Conservation (phyloP, 2,329 filamentous ascomycete species). For the Colletotrichum euphorbiae region DNA sequence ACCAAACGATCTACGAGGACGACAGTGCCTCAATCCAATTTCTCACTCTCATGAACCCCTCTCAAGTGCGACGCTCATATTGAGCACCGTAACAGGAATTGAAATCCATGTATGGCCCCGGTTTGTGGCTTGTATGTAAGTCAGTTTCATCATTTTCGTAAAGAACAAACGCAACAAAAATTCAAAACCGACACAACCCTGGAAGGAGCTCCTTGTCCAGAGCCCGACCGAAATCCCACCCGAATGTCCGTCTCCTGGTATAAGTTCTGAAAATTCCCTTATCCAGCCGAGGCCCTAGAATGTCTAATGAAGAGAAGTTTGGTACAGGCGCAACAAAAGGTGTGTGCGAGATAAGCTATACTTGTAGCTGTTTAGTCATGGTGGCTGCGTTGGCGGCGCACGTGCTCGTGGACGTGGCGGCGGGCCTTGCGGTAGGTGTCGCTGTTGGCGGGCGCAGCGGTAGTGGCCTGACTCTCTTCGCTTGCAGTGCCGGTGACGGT, state of each 20-base stretch:
- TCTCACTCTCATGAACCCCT: conserved; percentile 11
- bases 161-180: conserved; percentile 10
- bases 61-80: conserved; percentile 26
- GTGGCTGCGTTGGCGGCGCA: conserved; percentile 48
- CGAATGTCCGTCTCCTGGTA: conserved; percentile 21
- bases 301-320: conserved; percentile 40
- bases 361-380: conserved; percentile 42
- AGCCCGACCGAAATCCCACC: conserved; percentile 16
- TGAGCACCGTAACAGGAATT: conserved; percentile 19
- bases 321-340: conserved; percentile 15
- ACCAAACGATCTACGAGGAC: neutral
- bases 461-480: conserved; percentile 52
- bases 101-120: conserved; percentile 23
- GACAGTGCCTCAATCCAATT: conserved; percentile 6
- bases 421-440: conserved; percentile 45
- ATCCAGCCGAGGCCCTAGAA: conserved; percentile 34
- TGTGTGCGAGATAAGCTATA: neutral
- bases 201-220: conserved; percentile 3
- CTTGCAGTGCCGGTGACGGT: conserved; percentile 60
- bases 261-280: conserved; percentile 27
- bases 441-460: conserved; percentile 16
- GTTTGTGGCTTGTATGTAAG: conserved; percentile 26
- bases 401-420: conserved; percentile 54
- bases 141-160: conserved; percentile 35
- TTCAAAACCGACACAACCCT: neutral